Conservation (phyloP, 75 land plant species). For the Cunninghamia lanceolata region DNA sequence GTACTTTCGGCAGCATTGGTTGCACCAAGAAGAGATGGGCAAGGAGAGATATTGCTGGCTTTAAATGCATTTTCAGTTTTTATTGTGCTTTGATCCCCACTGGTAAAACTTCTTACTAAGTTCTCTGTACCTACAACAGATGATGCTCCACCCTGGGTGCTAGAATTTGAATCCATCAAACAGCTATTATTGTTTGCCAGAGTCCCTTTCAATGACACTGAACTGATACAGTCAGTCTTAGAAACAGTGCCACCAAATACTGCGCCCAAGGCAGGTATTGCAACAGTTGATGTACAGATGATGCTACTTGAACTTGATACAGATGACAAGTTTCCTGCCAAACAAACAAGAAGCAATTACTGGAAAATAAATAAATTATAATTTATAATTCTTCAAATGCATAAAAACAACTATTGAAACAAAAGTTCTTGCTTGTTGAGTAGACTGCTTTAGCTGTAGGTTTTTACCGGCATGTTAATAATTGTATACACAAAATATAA, state of each 20-base stretch:
- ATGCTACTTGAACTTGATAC: not conserved
- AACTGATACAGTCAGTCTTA: not conserved
- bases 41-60: not conserved
- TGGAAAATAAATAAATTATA: not conserved
- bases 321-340: constrained; percentile 1
- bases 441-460: not conserved
- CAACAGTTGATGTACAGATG: not conserved
- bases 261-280: not conserved
- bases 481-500: not conserved
- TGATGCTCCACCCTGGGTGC: not conserved
- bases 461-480: not conserved
- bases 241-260: not conserved
- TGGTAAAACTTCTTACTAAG: not conserved
- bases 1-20: not conserved
- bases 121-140: not conserved
- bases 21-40: not conserved
- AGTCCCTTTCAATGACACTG: not conserved
- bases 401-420: not conserved
- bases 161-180: not conserved
- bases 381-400: not conserved
- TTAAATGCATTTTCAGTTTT: not conserved
- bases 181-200: not conserved
- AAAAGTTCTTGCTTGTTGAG: not conserved
- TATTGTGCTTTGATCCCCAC: not conserved
- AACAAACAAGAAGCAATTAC: not conserved